phyloP scores from a whole-genome alignment of 768 basidiomycete species.

The Omphalotus guepiniiformis region DNA sequence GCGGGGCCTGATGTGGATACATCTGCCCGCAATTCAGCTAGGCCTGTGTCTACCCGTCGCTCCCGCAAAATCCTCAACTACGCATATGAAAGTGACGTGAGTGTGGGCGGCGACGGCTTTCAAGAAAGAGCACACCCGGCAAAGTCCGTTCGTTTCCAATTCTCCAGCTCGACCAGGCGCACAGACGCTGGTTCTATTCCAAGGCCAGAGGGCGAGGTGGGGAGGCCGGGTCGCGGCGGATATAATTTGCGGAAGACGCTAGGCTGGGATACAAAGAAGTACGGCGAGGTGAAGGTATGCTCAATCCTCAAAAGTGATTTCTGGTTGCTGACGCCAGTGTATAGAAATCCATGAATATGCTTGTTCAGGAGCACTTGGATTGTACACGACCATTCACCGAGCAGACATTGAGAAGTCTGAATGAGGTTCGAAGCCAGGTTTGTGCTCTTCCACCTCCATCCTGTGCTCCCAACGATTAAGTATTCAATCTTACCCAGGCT shows the following conservation, averaged over 20 bases:
- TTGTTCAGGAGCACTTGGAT: neutral
- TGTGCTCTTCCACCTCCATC: neutral
- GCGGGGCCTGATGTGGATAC: too few species aligned
- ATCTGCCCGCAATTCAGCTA: too few species aligned
- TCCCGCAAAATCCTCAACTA: too few species aligned
- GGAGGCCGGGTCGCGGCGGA: slow-evolving; percentile 12
- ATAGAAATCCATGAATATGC: neutral
- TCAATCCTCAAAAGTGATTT: neutral
- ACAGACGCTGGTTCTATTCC: slow-evolving; percentile 9
- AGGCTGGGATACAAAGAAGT: slow-evolving; percentile 10
- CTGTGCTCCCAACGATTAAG: neutral
- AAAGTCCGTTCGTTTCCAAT: too few species aligned
- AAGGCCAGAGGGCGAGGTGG: slow-evolving; percentile 14
- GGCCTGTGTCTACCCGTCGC: too few species aligned
- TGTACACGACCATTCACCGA: neutral
- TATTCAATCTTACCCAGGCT: neutral
- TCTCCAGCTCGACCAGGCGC: too few species aligned
- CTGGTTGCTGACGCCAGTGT: neutral
- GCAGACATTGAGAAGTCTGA: neutral
- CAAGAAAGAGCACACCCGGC: too few species aligned
- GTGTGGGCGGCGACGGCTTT: too few species aligned
- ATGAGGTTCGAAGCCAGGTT: neutral
- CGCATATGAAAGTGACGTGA: too few species aligned
- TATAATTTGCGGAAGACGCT: slow-evolving; percentile 13
- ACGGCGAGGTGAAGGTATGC: slow-evolving; percentile 14